Evolutionary conservation across 2,329 filamentous ascomycete species (phyloP), one percentile per base, ranked within the genome.

Genomic region (Juglanconis juglandina): DNA sequence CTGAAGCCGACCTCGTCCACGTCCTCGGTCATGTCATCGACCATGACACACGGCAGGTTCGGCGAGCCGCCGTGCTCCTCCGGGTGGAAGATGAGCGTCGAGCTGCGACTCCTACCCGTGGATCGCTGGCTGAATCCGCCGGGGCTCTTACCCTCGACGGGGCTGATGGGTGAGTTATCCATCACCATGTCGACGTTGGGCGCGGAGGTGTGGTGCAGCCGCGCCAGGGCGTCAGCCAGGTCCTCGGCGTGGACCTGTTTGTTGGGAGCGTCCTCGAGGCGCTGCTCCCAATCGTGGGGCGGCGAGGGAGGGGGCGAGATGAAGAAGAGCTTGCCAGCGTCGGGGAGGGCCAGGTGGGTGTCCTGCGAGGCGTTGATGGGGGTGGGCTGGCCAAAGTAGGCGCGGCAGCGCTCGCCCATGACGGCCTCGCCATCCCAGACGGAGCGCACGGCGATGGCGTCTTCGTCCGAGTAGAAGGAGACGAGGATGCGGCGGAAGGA

Each of bases 401-500:
- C 83, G 65, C 83, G 82, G 68, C 88, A 83, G 58, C 81, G 79
- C 72, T 87, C 81, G 68, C 89, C 90, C 76, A 93, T 83, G 66
- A 94, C 81, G 32, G 78, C 77, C 75, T 92, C 88, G 68, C 88
- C 87, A 69, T 95, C 90, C 75, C 92, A 90, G 58, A 88, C 80
- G 66, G 85, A 79, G 64, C 89, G 87, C 59, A 94, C 88, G 59
- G 80, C 79, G 67, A 91, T 86, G 59, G 91, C 90, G 57, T 88
- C 84, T 56, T 87, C 83, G 68, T 83, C 80, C 63, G 86, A 85
- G 74, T 83, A 87, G 79, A 95, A 94, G 66, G 89, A 91, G 63
- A 90, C 85, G 67, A 94, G 81, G 69, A 95, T 92, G 72, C 91
- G 88, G 65, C 88, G 85, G 81, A 95, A 92, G 6, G 89, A 92